phyloP scores from a whole-genome alignment of 73 alveolate genomes.

The Paramecium pentaurelia region DNA sequence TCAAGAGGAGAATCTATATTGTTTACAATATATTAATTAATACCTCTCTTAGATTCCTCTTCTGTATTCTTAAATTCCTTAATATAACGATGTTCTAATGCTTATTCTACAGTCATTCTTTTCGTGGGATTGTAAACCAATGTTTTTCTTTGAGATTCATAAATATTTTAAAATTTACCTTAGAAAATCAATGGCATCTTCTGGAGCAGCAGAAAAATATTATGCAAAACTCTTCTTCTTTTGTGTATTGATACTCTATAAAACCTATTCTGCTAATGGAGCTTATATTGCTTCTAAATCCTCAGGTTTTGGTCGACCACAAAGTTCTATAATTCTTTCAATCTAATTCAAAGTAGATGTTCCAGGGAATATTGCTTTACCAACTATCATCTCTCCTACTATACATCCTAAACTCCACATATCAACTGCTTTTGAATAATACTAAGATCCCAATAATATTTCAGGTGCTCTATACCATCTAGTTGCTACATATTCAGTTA shows the following conservation, averaged over 20 bases:
- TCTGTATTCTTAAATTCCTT: slow-evolving; percentile 8
- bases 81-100: slow-evolving; percentile 40
- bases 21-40: background rate
- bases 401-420: slow-evolving; percentile 97
- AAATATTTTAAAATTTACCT: background rate
- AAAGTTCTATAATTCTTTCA: slow-evolving; percentile 72
- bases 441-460: slow-evolving; percentile 78
- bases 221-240: slow-evolving; percentile 62
- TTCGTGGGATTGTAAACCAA: slow-evolving; percentile 69
- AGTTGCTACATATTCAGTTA: slow-evolving; percentile 88
- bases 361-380: slow-evolving; percentile 92
- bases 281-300: slow-evolving; percentile 76
- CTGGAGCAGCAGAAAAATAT: slow-evolving; percentile 68
- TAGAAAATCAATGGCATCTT: slow-evolving; percentile 76
- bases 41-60: slow-evolving; percentile 64
- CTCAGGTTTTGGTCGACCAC: slow-evolving; percentile 78
- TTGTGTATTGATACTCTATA: slow-evolving; percentile 59
- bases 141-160: slow-evolving; percentile 55
- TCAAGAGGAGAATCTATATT: slow-evolving; percentile 51
- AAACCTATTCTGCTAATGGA: slow-evolving; percentile 71
- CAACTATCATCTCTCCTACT: slow-evolving; percentile 82
- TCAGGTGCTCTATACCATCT: slow-evolving; percentile 97
- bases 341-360: slow-evolving; percentile 77
- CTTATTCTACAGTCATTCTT: slow-evolving; percentile 72
- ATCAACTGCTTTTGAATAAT: slow-evolving; percentile 82